Percentiles rank a stretch among this genome's conserved stretches.
phyloP scores from a whole-genome alignment of 1,284 basidiomycete species.

The Apiotrichum laibachii region DNA sequence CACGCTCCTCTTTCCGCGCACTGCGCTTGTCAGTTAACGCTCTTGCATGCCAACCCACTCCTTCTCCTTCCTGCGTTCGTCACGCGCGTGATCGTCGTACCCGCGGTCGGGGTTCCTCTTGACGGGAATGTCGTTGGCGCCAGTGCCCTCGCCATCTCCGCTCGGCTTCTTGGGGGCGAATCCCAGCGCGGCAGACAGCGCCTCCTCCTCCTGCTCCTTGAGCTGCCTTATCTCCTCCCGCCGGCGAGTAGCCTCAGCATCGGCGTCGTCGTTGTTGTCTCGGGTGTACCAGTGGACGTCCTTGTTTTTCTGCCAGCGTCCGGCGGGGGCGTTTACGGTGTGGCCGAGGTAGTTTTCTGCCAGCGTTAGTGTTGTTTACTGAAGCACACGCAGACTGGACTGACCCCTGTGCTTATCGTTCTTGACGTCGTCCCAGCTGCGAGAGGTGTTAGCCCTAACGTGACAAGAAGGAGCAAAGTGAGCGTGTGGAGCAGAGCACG shows the following conservation, averaged over 20 bases:
- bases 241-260: conserved; percentile 35
- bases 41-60: conserved; percentile 39
- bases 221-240: conserved; percentile 68
- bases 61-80: conserved; percentile 44
- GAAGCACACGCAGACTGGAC: conserved; percentile 14
- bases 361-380: neutral
- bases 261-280: conserved; percentile 57
- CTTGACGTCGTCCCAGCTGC: conserved; percentile 81
- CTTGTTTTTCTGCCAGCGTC: conserved; percentile 92
- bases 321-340: conserved; percentile 86
- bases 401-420: conserved; percentile 86
- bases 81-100: conserved; percentile 32
- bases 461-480: too few relatives aligned
- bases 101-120: conserved; percentile 31
- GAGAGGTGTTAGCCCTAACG: neutral
- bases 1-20: conserved; percentile 45
- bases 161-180: conserved; percentile 33
- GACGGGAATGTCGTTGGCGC: conserved; percentile 38
- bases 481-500: neutral
- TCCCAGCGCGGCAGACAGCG: conserved; percentile 72
- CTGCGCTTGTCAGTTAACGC: conserved; percentile 17
- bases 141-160: conserved; percentile 27
- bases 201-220: conserved; percentile 84
- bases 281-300: conserved; percentile 90
- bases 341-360: conserved; percentile 81